Base-by-base conservation (phyloP, 2,329 filamentous ascomycete species). In the Bipolaris bicolor region DNA sequence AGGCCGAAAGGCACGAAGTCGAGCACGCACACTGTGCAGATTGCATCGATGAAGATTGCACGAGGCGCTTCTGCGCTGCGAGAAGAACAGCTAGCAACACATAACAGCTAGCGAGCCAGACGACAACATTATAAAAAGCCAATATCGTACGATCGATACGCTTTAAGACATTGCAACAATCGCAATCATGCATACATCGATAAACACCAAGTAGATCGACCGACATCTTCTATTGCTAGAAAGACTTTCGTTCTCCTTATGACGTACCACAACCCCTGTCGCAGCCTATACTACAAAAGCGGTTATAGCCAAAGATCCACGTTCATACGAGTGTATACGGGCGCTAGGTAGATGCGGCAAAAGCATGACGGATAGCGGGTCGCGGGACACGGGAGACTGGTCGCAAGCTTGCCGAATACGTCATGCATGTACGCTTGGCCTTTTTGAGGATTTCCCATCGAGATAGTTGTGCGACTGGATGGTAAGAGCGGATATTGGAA, bases 41-140 rank as follows among this genome's bases (percentile, higher is more conserved):
- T 4, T 73, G 71, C 31, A 33, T 54, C 7, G 51, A 61, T 1
- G 36, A 36, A 7, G 47, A 37, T 2, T 74, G 71, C 46, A 39
- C 34, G 26, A 64, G 71, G 22, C 64, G 71, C 22, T 74, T 74
- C 34, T 74, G 71, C 45, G 58, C 49, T 9, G 57, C 54, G 3
- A 56, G 53, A 47, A 41, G 31, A n/a, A 57, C 20, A n/a, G 43
- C 46, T 1, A 46, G 20, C 2, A 10, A 22, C 26, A 20, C 20
- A 3, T 51, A 52, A 10, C 53, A 60, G 39, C 55, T 59, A 29
- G 22, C 20, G 2, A 7, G 11, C 5, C 11, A 13, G 26, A 29
- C 26, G 26, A 10, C 26, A 9, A 10, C 9, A 29, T 29, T 10
- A 3, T 29, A 9, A 29, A 29, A 29, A 29, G 9, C 9, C 9